Evolutionary conservation across 2,329 filamentous ascomycete species (phyloP), one percentile per base, ranked within the genome.

Genomic region (Pyricularia sp.): DNA sequence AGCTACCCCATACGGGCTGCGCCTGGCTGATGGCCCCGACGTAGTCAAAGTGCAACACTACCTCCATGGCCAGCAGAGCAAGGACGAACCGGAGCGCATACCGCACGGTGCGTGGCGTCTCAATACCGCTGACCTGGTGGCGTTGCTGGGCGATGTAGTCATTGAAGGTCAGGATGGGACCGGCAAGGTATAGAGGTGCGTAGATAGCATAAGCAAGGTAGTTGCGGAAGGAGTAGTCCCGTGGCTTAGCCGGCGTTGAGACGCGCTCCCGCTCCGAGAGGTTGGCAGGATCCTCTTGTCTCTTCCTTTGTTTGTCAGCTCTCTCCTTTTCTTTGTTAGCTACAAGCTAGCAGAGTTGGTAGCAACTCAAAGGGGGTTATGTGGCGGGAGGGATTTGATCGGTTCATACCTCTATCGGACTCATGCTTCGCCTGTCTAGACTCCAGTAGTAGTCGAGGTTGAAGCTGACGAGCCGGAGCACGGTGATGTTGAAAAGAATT

Each of bases 371-470:
- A 23, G 20, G 17, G 14, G 30, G 4, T 31, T 17, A 11, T 36
- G 4, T 65, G 11, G 3, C 17, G 10, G 31, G 20, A 11, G 6
- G 30, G 30, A 3, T 25, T 23, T 36, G 80, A 3, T 23, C 31
- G 42, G 42, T 33, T 30, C 87, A 77, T 87, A 98, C 95, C 90
- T 98, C 94, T 61, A 97, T 78, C 10, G 90, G 85, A 74, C 88
- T 94, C 31, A 85, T 82, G 70, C 79, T 80, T 58, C 85, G 81
- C 70, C 87, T 84, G 72, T 91, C 88, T 2, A 91, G 78, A 74
- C 92, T 95, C 94, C 95, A 99, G 78, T 97, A 94, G 77, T 97
- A 94, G 79, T 99, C 95, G 76, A 99, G 79, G 78, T 98, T 98
- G 85, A 97, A 99, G 77, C 94, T 97, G 74, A 99, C 93, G 65